phyloP scores from a whole-genome alignment of 2,329 filamentous ascomycete genomes.

The Trichoderma koningiopsis region DNA sequence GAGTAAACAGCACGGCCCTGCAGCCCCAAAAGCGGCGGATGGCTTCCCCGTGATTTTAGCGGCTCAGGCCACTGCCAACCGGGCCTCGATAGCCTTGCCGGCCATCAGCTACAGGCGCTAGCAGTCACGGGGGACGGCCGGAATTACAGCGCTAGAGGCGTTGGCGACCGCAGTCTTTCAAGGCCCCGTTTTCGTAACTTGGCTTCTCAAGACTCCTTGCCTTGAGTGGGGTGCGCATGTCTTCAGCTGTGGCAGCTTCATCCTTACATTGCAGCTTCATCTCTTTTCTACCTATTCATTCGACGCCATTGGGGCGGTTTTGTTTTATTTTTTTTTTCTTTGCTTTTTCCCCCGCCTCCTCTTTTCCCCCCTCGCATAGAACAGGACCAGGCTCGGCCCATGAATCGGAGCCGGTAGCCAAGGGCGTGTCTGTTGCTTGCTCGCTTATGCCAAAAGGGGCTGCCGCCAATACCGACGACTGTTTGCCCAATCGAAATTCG shows the following conservation, averaged over 20 bases:
- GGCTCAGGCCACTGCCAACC: neutral
- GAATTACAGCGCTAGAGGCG: neutral
- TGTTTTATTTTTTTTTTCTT: neutral
- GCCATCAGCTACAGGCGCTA: neutral
- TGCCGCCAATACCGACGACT: neutral
- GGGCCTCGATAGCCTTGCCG: neutral
- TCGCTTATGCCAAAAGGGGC: neutral
- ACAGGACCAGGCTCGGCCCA: neutral
- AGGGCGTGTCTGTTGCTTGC: neutral
- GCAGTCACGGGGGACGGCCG: neutral
- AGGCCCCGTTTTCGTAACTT: neutral
- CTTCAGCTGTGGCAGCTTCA: neutral
- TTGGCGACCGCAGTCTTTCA: neutral
- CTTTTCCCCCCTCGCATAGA: neutral
- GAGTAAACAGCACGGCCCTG: neutral
- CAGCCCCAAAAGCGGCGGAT: conserved; percentile 10
- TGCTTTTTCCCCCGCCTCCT: neutral
- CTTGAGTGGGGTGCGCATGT: neutral
- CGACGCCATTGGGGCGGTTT: neutral
- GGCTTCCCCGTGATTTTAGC: conserved; percentile 12
- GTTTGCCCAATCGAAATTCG: neutral
- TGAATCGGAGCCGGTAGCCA: neutral
- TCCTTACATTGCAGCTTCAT: neutral
- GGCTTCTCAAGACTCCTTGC: neutral
- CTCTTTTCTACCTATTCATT: neutral